Conservation (phyloP, 139 green algal species). For the Closterium sp. region DNA sequence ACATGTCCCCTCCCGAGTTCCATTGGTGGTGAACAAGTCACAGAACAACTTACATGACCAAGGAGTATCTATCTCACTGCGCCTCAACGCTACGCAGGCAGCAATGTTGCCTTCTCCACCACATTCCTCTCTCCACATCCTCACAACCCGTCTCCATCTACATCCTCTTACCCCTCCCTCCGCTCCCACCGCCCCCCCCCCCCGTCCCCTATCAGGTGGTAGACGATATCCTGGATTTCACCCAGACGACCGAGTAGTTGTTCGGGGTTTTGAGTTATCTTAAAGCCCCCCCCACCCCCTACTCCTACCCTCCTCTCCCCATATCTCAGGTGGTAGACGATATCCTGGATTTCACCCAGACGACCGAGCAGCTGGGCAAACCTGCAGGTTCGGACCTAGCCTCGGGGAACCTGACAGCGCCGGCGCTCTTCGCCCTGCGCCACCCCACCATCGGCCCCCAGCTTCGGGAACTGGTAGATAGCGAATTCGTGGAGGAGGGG, state of each 20-base stretch:
- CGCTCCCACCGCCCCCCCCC: background rate
- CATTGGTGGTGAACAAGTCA: no score
- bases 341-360: conserved; percentile 98
- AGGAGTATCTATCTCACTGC: no score
- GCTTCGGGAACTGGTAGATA: conserved; percentile 78
- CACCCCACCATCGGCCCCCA: conserved; percentile 18
- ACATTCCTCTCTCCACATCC: no score
- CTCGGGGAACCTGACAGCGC: conserved; percentile 94
- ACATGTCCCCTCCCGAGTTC: no score
- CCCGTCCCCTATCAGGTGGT: conserved; percentile 60
- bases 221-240: conserved; percentile 99
- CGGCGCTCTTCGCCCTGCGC: conserved; percentile 84
- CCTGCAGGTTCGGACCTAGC: conserved; percentile 94
- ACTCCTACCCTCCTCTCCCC: background rate
- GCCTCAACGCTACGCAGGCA: no score
- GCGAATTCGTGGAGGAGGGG: conserved; percentile 66
- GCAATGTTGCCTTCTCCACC: no score
- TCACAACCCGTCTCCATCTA: no score
- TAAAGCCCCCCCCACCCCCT: background rate
- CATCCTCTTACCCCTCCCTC: background rate
- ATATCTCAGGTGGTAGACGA: conserved; percentile 82
- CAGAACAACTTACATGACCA: no score
- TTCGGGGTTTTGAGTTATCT: no score
- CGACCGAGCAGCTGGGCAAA: conserved; percentile 91
- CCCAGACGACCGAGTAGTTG: conserved; percentile 74